phyloP scores from a whole-genome alignment of 129 eudicot species.

The Lactuca saligna region DNA sequence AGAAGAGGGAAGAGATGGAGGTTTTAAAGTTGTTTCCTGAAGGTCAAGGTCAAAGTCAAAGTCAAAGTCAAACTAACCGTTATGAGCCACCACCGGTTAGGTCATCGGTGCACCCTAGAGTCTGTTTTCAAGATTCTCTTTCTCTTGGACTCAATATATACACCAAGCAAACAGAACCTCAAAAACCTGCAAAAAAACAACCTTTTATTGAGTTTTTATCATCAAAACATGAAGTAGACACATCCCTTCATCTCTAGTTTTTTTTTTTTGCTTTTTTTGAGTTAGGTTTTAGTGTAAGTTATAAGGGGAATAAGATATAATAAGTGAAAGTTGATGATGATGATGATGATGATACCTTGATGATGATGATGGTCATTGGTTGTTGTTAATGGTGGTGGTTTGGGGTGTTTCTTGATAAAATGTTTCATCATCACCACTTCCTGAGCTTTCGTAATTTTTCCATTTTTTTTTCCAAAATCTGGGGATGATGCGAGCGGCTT shows the following conservation, averaged over 20 bases:
- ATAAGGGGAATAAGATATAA: slow-evolving; percentile 28
- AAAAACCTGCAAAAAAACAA: slow-evolving; percentile 7
- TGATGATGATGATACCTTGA: slow-evolving; percentile 27
- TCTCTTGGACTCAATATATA: slow-evolving; percentile 49
- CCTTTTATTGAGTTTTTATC: slow-evolving; percentile 21
- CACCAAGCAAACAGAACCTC: slow-evolving; percentile 26
- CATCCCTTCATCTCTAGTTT: slow-evolving; percentile 58
- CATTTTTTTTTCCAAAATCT: slow-evolving; percentile 53
- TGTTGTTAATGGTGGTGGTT: slow-evolving; percentile 15
- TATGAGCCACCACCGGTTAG: slow-evolving; percentile 25
- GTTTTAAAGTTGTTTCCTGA: slow-evolving; percentile 33
- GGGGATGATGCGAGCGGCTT: slow-evolving; percentile 49
- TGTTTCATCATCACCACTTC: slow-evolving; percentile 38
- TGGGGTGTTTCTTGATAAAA: slow-evolving; percentile 18
- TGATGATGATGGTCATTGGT: slow-evolving; percentile 3
- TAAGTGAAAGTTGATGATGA: slow-evolving; percentile 21
- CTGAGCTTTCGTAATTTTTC: slow-evolving; percentile 36
- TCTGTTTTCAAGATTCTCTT: slow-evolving; percentile 35
- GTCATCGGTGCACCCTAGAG: slow-evolving; percentile 22
- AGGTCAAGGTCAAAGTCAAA: neutral
- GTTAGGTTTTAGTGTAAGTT: slow-evolving; percentile 27
- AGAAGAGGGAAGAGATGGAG: slow-evolving; percentile 47
- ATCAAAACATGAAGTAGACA: slow-evolving; percentile 45
- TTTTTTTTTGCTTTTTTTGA: slow-evolving; percentile 11
- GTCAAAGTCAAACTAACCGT: slow-evolving; percentile 21